Base-by-base conservation (phyloP, 495 filamentous ascomycete genomes). In the Aspergillus conjunctus region DNA sequence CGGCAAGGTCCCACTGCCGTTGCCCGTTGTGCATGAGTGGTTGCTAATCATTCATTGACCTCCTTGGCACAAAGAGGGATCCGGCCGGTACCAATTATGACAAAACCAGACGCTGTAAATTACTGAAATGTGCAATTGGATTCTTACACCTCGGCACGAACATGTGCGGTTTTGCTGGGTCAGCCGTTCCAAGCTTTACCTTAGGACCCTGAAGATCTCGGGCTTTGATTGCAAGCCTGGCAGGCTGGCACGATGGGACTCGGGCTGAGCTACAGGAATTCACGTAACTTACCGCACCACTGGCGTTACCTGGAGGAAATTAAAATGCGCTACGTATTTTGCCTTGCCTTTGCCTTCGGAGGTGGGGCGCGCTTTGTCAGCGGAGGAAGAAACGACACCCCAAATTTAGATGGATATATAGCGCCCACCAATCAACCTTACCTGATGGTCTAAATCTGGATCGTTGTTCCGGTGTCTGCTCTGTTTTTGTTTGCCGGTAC, bases 171-270 rank as follows among this genome's bases (percentile, higher is more conserved):
- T 56, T 18, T 22, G 15, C 17, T 39, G 15, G 34, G 34, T 48
- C 44, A 46, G 20, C 50, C 39, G 52, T 50, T 44, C 60, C 60
- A 53, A 57, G 51, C 54, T 63, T 63, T 46, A 52, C 49, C 18
- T 50, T 32, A 37, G 54, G 60, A 63, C 60, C 60, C 60, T 63
- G 60, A 63, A 63, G 60, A 63, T 63, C 60, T 52, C 55, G 18
- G 30, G 20, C 30, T 57, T n/a, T 39, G 10, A 20, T 37, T 39
- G 10, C 20, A 41, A 15, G 15, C 10, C 37, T 41, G 37, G 37
- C n/a, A n/a, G n/a, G n/a, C n/a, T n/a, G n/a, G n/a, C n/a, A n/a
- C n/a, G 6, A 26, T 26, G 26, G 26, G 2, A 26, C 26, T 26
- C 26, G 26, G 26, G 26, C 26, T 26, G 26, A 26, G 26, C 14